Percentiles rank a stretch among this genome's conserved stretches.
phyloP scores from a whole-genome alignment of 345 rosid genomes.

The Arabis alpina region DNA sequence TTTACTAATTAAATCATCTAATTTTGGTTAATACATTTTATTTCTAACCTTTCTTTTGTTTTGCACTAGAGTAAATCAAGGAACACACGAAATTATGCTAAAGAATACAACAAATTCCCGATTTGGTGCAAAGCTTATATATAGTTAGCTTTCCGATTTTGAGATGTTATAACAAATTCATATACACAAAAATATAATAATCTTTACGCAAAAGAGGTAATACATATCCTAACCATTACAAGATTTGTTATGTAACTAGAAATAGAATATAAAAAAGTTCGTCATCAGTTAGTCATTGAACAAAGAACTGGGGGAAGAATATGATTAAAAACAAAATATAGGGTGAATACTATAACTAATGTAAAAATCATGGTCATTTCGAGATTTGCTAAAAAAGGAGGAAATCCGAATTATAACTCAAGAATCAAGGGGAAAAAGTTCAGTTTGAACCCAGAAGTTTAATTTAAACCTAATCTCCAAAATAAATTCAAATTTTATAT shows the following conservation, averaged over 20 bases:
- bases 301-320: not conserved
- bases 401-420: too few relatives aligned
- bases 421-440: too few relatives aligned
- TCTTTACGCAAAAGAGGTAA: not conserved
- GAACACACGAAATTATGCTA: not conserved
- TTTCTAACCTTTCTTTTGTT: not conserved
- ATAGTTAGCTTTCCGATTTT: conserved; percentile 5
- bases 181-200: not conserved
- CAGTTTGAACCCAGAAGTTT: too few relatives aligned
- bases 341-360: not conserved
- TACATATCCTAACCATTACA: not conserved
- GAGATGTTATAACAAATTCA: conserved; percentile 3
- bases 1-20: conserved; percentile 28
- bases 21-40: conserved; percentile 24
- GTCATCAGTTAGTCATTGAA: not conserved
- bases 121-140: conserved; percentile 25
- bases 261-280: too few relatives aligned
- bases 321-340: not conserved
- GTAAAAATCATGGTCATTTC: not conserved
- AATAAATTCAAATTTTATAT: too few relatives aligned
- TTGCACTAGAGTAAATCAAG: conserved; percentile 25
- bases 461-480: too few relatives aligned
- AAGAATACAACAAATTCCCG: not conserved
- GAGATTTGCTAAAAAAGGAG: not conserved
- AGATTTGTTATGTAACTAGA: not conserved